Conservation (phyloP, 805 yeast genomes). For the Kuraishia cidri region DNA sequence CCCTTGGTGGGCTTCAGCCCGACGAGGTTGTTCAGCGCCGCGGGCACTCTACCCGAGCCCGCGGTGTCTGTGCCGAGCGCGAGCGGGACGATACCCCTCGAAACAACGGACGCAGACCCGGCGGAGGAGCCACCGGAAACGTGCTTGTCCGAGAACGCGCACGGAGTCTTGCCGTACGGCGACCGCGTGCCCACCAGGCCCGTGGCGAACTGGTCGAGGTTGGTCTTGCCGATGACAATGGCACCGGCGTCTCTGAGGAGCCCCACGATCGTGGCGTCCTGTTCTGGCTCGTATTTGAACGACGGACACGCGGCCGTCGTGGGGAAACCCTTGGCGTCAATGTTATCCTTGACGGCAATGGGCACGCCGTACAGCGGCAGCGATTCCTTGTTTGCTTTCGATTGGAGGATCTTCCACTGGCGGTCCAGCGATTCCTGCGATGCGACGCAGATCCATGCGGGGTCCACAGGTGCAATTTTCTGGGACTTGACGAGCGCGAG, state of each 20-base stretch:
- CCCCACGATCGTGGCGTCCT: conserved; percentile 69
- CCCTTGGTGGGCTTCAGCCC: conserved; percentile 95
- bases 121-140: conserved; percentile 96
- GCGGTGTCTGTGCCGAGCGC: conserved; percentile 96
- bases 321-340: conserved; percentile 71
- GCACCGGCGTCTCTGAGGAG: conserved; percentile 87
- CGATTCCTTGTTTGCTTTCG: conserved; percentile 40
- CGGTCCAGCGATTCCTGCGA: conserved; percentile 50
- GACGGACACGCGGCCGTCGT: conserved; percentile 97
- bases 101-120: conserved; percentile 91
- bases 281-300: conserved; percentile 55
- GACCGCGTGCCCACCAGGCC: conserved; percentile 94
- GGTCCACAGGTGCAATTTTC: conserved; percentile 42
- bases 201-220: conserved; percentile 95
- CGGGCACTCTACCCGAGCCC: conserved; percentile 97
- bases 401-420: conserved; percentile 74
- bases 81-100: conserved; percentile 82
- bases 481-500: conserved; percentile 37
- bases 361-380: conserved; percentile 90
- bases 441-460: conserved; percentile 89
- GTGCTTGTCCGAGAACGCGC: conserved; percentile 65
- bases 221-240: conserved; percentile 87
- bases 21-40: conserved; percentile 82
- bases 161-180: conserved; percentile 87
- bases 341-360: conserved; percentile 89